Evolutionary conservation across 176 grass and related monocot genomes (phyloP), one percentile per base, ranked within the genome.

Genomic region (Poa pratensis): DNA sequence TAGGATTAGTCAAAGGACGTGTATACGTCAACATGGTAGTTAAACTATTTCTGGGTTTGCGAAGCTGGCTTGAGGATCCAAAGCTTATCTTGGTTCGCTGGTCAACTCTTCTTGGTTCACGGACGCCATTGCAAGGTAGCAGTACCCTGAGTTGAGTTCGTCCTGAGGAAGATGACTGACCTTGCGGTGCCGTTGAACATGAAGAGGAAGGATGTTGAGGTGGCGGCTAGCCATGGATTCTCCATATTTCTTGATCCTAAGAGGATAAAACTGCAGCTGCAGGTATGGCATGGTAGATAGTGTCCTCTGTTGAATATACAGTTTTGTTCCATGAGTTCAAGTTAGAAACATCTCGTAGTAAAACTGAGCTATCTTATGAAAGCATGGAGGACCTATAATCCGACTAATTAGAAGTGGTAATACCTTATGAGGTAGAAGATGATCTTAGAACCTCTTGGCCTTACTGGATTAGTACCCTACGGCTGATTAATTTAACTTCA

Each of bases 131-230:
- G 73, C n/a, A 9, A 22, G 46, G 46, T 42, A 1, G 48, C 49
- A 17, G 22, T 26, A 43, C 43, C 69, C 9, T 28, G 71, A 18
- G 10, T 60, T 62, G 59, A 27, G 71, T 51, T 74, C 1, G 46
- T 51, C 45, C 15, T 9, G 72, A 20, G 40, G 27, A 69, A 79
- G 34, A 86, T 90, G 84, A 27, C 84, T 79, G 55, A 67, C 81
- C 59, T 82, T 80, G 71, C 46, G 74, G 45, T 73, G 3, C 70
- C 23, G 45, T 82, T 87, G 62, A 87, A 69, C 80, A 79, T 86
- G 40, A 94, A 94, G 81, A 91, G 92, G 80, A 94, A 91, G 51
- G 78, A 91, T 72, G 71, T 48, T 22, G 79, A 88, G 35, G 79
- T 87, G 63, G 35, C 87, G 54, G 51, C 9, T 20, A 73, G n/a